Base-by-base conservation (phyloP, 805 yeast genomes). In the Yarrowia sp. region DNA sequence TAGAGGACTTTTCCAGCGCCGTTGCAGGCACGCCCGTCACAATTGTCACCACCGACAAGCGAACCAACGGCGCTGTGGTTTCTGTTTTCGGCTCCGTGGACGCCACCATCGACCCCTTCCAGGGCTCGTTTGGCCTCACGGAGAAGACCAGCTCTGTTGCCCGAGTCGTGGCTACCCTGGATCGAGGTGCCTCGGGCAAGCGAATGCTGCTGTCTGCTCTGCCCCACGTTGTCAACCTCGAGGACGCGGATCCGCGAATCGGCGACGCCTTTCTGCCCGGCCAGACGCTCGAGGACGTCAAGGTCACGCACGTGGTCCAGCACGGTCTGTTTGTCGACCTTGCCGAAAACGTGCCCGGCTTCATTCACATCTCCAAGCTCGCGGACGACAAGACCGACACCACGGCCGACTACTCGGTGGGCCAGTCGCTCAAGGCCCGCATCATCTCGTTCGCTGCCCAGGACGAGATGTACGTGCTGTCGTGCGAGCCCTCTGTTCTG, bases 1-100 rank as follows among this genome's bases (percentile, higher is more conserved):
- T 87, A 6, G 84, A 87, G 42, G 79, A 90, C 1, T 84, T 96
- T 2, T 76, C 90, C 19, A 96, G 91, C 68, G 84, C 96, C 4
- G 80, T 92, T 25, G 80, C 99, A 2, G 99, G 99, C 68, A 82
- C 85, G 66, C 69, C 85, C 10, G 90, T 92, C 9, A 90, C 88
- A 63, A 88, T 91, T 6, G 74, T 86, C 27, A 81, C 91, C 19
- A 80, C 86, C 19, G 84, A 83, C 8, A 80, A 84, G 19, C 73
- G 80, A 25, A 71, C 76, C 8, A 74, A 81, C 35, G 99, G 99
- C 65, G 73, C 90, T 16, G 73, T 80, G n/a, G 82, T 88, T 65
- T 87, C 84, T 70, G 85, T 84, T 0, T 85, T 85, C 66, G 97
- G 97, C 61, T 74, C 88, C 62, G 80, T 87, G 18, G 84, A 86